A percentile compares a stretch with the other conserved stretches of the same genome.
Evolutionary conservation across 106 monocot species (phyloP).

Genomic region (Acanthochlamys bracteata): DNA sequence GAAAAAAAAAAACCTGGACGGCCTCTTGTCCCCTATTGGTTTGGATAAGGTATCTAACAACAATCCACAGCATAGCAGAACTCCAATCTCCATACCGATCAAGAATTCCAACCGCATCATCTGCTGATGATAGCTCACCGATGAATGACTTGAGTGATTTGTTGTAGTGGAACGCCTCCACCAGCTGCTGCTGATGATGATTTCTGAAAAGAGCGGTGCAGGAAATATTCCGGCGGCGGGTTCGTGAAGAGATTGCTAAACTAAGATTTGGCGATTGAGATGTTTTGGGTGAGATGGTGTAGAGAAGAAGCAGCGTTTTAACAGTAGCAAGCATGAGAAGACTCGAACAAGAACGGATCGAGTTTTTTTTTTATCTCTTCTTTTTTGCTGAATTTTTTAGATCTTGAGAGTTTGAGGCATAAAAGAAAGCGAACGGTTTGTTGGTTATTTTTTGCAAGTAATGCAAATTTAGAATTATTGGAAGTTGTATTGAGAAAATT

Average conservation of each 20-base stretch:
- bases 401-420: no score
- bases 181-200: slow-evolving; percentile 31
- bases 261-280: background rate
- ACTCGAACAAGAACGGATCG: no score
- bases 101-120: slow-evolving; percentile 22
- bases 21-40: slow-evolving; percentile 19
- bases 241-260: background rate
- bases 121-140: slow-evolving; percentile 23
- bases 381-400: no score
- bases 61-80: slow-evolving; percentile 36
- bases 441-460: no score
- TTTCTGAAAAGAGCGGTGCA: background rate
- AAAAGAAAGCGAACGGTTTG: no score
- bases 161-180: slow-evolving; percentile 51
- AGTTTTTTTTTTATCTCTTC: no score
- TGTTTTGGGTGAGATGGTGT: background rate
- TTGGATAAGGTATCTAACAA: slow-evolving; percentile 28
- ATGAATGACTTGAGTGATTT: slow-evolving; percentile 20
- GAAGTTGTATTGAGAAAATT: no score
- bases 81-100: slow-evolving; percentile 44
- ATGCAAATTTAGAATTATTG: no score
- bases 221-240: background rate
- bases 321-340: no score
- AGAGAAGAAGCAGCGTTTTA: background rate
- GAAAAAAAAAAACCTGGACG: slow-evolving; percentile 18